Evolutionary conservation across 1,139 yeast genomes (phyloP).

Genomic region (Pneumocystis carinii): DNA sequence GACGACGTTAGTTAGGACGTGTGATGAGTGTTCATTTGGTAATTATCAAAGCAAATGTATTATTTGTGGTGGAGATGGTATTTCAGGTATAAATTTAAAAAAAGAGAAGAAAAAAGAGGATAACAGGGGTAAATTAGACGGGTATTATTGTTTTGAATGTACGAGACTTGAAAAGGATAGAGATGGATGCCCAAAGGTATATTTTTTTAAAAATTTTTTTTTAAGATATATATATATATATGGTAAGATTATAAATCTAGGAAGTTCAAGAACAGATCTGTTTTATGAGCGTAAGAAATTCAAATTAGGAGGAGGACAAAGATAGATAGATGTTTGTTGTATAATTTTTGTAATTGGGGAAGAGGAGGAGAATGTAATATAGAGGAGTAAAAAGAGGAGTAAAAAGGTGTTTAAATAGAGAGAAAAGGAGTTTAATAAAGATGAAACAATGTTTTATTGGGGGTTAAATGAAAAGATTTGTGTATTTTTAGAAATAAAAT

Average conservation of each 20-base stretch:
- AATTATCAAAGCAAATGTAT: constrained; percentile 51
- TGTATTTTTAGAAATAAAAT: too few relatives aligned
- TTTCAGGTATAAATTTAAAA: constrained; percentile 3
- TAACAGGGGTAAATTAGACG: constrained; percentile 29
- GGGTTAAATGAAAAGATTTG: too few relatives aligned
- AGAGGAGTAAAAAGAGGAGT: too few relatives aligned
- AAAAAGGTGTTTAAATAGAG: too few relatives aligned
- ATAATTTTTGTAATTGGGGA: too few relatives aligned
- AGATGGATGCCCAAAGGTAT: constrained; percentile 66
- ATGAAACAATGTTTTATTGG: too few relatives aligned
- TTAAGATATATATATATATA: neutral
- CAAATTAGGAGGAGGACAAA: constrained; percentile 10
- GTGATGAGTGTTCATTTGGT: constrained; percentile 77
- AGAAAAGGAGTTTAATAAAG: too few relatives aligned
- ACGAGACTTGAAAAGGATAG: constrained; percentile 64
- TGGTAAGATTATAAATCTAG: constrained; percentile 52
- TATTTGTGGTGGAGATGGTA: constrained; percentile 46
- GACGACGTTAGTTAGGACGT: constrained; percentile 51
- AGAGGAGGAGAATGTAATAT: too few relatives aligned
- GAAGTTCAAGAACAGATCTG: constrained; percentile 56
- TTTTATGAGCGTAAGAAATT: constrained; percentile 42
- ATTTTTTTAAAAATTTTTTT: too few relatives aligned
- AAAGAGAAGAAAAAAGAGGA: constrained; percentile 5
- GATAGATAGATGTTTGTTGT: neutral
- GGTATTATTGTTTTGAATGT: constrained; percentile 79